A percentile compares a stretch with the other conserved stretches of the same genome.
phyloP scores from a whole-genome alignment of 2,329 filamentous ascomycete species.

The Epichloe bromicola region DNA sequence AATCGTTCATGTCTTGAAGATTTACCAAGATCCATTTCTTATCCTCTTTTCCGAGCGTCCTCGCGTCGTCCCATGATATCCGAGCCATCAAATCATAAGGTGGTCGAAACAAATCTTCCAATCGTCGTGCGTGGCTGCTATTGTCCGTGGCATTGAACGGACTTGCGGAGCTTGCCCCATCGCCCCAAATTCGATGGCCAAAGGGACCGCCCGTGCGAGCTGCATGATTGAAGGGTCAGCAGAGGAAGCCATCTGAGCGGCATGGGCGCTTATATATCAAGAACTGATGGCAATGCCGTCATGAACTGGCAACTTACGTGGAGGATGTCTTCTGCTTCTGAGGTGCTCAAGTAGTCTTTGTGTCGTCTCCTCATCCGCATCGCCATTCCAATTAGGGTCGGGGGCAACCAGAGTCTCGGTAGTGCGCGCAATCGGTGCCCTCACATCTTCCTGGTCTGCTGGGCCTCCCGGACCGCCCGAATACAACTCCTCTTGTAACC shows the following conservation, averaged over 20 bases:
- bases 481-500: slow-evolving; percentile 87
- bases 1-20: slow-evolving; percentile 84
- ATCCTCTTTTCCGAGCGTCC: slow-evolving; percentile 71
- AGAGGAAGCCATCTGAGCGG: not conserved
- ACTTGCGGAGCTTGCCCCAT: slow-evolving; percentile 10
- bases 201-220: slow-evolving; percentile 21
- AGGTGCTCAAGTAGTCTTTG: slow-evolving; percentile 54
- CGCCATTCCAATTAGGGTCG: slow-evolving; percentile 30
- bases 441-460: slow-evolving; percentile 47
- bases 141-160: slow-evolving; percentile 28
- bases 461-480: slow-evolving; percentile 32
- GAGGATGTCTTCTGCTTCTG: slow-evolving; percentile 28
- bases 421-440: slow-evolving; percentile 81
- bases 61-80: slow-evolving; percentile 69
- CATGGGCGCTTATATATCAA: not conserved
- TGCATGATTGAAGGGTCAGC: not conserved
- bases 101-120: slow-evolving; percentile 85
- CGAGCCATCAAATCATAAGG: slow-evolving; percentile 81
- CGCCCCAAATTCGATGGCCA: slow-evolving; percentile 27
- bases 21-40: slow-evolving; percentile 96
- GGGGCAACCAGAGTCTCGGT: slow-evolving; percentile 85
- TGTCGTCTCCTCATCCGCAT: slow-evolving; percentile 35
- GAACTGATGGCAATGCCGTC: not conserved
- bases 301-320: slow-evolving; percentile 16
- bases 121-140: slow-evolving; percentile 55